phyloP scores from a whole-genome alignment of 352 stramenopile species.

The Hyaloperonospora brassicae region DNA sequence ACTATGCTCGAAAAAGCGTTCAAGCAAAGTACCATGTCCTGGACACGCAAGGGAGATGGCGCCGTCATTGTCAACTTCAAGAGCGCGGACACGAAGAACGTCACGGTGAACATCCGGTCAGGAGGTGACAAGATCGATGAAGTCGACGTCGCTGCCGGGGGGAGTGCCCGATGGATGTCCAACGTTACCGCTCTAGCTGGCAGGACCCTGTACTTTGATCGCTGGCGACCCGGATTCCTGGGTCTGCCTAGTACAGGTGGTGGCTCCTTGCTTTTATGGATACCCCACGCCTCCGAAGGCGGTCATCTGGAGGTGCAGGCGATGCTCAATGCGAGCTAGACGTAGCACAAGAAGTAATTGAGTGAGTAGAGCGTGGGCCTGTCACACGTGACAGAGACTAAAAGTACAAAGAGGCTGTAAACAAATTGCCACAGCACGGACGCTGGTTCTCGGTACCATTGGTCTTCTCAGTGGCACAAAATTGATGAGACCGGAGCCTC shows the following conservation, averaged over 20 bases:
- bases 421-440: too few species aligned
- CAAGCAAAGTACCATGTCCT: conserved; percentile 18
- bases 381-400: too few species aligned
- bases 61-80: conserved; percentile 14
- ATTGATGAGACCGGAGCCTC: too few species aligned
- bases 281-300: conserved; percentile 24
- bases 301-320: conserved; percentile 35
- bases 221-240: conserved; percentile 25
- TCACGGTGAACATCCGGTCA: conserved; percentile 21
- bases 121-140: conserved; percentile 9
- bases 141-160: conserved; percentile 12
- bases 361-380: too few species aligned
- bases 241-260: conserved; percentile 17
- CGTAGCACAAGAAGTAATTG: too few species aligned
- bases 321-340: conserved; percentile 44
- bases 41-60: conserved; percentile 17
- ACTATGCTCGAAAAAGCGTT: conserved; percentile 7
- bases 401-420: too few species aligned
- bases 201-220: conserved; percentile 34
- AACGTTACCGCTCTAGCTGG: conserved; percentile 24
- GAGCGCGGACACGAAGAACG: conserved; percentile 19
- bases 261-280: conserved; percentile 22
- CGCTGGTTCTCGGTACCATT: too few species aligned
- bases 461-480: too few species aligned
- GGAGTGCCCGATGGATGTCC: conserved; percentile 13